Evolutionary conservation across 495 filamentous ascomycete species (phyloP), one percentile per base, ranked within the genome.

Genomic region (Talaromyces thailandensis): DNA sequence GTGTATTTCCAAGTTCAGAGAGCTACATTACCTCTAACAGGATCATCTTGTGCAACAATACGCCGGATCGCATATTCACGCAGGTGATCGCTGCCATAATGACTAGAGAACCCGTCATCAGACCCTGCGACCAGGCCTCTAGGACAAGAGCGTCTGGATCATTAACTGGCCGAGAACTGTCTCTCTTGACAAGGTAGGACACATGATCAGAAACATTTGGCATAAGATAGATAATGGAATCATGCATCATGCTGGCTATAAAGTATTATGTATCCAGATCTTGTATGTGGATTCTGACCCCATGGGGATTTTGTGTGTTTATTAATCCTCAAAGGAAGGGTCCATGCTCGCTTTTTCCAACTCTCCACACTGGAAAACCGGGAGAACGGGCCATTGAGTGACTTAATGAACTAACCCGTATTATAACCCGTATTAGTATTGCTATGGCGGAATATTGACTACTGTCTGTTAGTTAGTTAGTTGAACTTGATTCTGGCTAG

Each of bases 101-200:
- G 11, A 72, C 23, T 4, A 74, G 62, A 1, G 70, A 63, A 1
- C 71, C 71, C 23, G 67, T 62, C 73, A 75, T 70, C 40, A 69
- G 69, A 16, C 71, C 73, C 60, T 75, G 69, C 0, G 64, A 62
- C 73, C 73, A 75, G 59, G 67, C 67, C 52, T 75, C 70, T 18
- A 75, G 63, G 32, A 70, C 63, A 61, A 70, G 62, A 12, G 58
- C 68, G 11, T 63, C 64, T 11, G 68, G 64, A 58, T 69, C 63
- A 58, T 62, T 16, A 16, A 57, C 53, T 57, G 53, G 53, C 14
- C 53, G 53, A 1, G 53, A 57, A 57, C 32, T 16, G 12, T 57
- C 26, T 57, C 53, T 57, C n/a, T 57, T 26, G 53, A 57, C 26
- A 26, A 57, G 12, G 5, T 16, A 29, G n/a, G 23, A 57, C 53